Evolutionary conservation across 768 basidiomycete genomes (phyloP).

Genomic region (Suillus brevipes): DNA sequence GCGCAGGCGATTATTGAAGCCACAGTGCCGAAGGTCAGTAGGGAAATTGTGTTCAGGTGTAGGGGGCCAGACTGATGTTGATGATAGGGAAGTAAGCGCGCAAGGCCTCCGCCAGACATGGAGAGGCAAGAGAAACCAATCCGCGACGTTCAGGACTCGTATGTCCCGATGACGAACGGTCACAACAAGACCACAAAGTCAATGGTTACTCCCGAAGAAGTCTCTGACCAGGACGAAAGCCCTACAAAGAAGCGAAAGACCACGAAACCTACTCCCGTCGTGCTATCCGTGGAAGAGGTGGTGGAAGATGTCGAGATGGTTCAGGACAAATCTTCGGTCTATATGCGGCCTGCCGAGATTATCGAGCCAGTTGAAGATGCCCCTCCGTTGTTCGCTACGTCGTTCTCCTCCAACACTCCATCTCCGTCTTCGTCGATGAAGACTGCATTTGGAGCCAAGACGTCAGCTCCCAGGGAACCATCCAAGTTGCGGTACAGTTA

Average conservation of each 20-base stretch:
- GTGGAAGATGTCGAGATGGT: conserved; percentile 38
- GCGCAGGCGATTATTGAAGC: conserved; percentile 76
- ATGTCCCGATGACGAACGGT: conserved; percentile 17
- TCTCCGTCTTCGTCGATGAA: conserved; percentile 18
- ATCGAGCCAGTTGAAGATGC: conserved; percentile 38
- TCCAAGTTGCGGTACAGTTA: conserved; percentile 78
- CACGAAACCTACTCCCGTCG: conserved; percentile 11
- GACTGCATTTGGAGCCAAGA: conserved; percentile 37
- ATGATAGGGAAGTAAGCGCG: conserved; percentile 71
- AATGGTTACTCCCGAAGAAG: conserved; percentile 36
- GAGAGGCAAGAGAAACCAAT: conserved; percentile 34
- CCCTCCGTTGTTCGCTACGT: conserved; percentile 17
- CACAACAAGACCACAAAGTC: conserved; percentile 6
- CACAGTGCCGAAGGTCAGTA: conserved; percentile 67
- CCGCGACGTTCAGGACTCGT: conserved; percentile 10
- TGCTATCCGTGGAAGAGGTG: conserved; percentile 12
- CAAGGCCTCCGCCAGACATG: conserved; percentile 65
- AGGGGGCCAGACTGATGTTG: conserved; percentile 8
- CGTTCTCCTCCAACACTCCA: conserved; percentile 22
- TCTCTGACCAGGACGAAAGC: conserved; percentile 38
- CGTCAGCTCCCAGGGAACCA: conserved; percentile 68
- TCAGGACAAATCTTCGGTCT: conserved; percentile 19
- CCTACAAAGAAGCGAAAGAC: conserved; percentile 53
- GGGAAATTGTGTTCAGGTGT: conserved; percentile 2
- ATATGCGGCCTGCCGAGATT: conserved; percentile 38